These are phyloP conservation scores for Hanseniaspora thailandica DNA, from an alignment of 805 yeast species.

Conservation along the genomic window DNA sequence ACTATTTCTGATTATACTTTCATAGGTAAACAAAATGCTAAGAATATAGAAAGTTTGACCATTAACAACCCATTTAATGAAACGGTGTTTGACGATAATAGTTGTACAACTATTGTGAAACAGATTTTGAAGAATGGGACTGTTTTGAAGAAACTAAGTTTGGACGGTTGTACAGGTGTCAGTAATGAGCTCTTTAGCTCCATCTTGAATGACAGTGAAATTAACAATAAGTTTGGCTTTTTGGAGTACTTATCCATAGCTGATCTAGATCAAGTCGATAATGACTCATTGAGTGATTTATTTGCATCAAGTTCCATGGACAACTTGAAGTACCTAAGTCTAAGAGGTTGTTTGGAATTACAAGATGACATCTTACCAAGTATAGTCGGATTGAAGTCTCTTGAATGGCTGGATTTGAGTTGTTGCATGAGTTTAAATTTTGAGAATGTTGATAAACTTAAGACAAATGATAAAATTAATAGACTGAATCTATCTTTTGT, in stretches of 20 bases:
- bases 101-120: conserved; percentile 48
- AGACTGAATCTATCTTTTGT: conserved; percentile 71
- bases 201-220: conserved; percentile 48
- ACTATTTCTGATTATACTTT: conserved; percentile 55
- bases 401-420: conserved; percentile 56
- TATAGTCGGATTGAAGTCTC: conserved; percentile 45
- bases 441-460: conserved; percentile 39
- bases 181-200: conserved; percentile 51
- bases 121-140: conserved; percentile 37
- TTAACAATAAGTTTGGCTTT: conserved; percentile 2
- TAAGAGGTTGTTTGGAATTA: conserved; percentile 55
- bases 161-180: conserved; percentile 64
- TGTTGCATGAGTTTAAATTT: conserved; percentile 56
- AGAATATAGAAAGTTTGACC: conserved; percentile 41
- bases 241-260: conserved; percentile 50
- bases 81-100: conserved; percentile 56
- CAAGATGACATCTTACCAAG: conserved; percentile 53
- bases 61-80: conserved; percentile 58
- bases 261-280: conserved; percentile 52
- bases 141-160: conserved; percentile 41
- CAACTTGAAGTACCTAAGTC: conserved; percentile 48
- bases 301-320: conserved; percentile 39
- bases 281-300: conserved; percentile 49
- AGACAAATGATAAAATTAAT: conserved; percentile 43
- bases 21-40: conserved; percentile 46